Conservation (phyloP, 2,329 filamentous ascomycete species). For the Bipolaris victoriae region DNA sequence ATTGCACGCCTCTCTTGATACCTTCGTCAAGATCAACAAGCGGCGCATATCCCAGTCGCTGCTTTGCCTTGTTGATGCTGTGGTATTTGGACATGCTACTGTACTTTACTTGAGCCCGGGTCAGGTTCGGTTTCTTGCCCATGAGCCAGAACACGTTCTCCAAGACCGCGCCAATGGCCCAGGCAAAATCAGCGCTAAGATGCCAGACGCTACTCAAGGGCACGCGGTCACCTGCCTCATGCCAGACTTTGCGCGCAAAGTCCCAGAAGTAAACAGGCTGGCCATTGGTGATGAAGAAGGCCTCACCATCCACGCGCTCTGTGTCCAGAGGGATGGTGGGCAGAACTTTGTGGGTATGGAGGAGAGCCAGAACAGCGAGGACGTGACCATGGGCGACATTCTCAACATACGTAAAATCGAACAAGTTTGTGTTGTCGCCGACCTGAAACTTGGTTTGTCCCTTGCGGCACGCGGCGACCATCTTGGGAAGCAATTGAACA, state of each 20-base stretch:
- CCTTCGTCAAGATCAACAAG: conserved; percentile 71
- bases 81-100: conserved; percentile 79
- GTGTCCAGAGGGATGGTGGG: conserved; percentile 50
- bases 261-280: conserved; percentile 59
- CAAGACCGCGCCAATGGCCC: conserved; percentile 52
- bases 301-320: conserved; percentile 58
- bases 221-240: conserved; percentile 50
- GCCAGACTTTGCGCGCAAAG: conserved; percentile 56
- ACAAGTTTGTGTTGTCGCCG: conserved; percentile 59
- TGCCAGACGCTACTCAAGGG: conserved; percentile 52
- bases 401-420: conserved; percentile 61
- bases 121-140: conserved; percentile 55
- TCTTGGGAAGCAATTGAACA: conserved; percentile 54
- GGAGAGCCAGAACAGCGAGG: conserved; percentile 57
- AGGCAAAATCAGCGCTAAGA: conserved; percentile 50
- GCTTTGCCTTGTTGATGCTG: conserved; percentile 76
- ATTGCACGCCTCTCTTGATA: conserved; percentile 53
- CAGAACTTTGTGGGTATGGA: conserved; percentile 50
- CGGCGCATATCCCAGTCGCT: conserved; percentile 71
- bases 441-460: conserved; percentile 59
- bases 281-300: conserved; percentile 60
- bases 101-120: conserved; percentile 62
- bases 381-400: conserved; percentile 61
- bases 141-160: conserved; percentile 55
- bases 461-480: conserved; percentile 53